Base-by-base conservation (phyloP, 371 early-diverging fungal genomes). In the Mortierella sp. region DNA sequence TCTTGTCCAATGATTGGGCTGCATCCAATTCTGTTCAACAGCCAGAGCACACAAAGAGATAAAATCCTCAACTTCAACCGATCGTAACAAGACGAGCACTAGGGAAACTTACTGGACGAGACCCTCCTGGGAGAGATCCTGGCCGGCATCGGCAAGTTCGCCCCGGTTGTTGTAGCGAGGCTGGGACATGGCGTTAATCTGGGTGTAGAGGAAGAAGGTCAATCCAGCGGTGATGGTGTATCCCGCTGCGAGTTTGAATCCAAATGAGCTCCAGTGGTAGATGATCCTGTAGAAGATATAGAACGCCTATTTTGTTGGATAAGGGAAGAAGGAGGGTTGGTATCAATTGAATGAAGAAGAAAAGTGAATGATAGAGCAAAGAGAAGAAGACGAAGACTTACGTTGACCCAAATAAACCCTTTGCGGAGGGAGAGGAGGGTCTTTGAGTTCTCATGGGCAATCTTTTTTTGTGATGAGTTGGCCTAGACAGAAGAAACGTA, bases 401-500 rank as follows among this genome's bases (percentile, higher is more conserved):
- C 93, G 91, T 96, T 95, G 71, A 96, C 91, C 70, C 88, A 85
- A 55, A 93, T 72, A 76, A 93, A 91, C 18, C 92, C 93, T 58
- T 89, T 92, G 65, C 90, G 90, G 35, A 96, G 90, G 63, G 93
- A 87, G 12, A 89, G 84, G 48, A 96, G 82, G 4, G 90, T 93
- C 75, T 90, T 88, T 58, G 89, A 88, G 84, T 96, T 96, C 46
- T 92, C 89, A 75, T 91, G 90, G 8, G 93, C 93, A 63, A 94
- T 93, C 81, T 93, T 94, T 80, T 96, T 96, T 16, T 93, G 93
- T 4, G 96, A 95, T 71, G 93, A 91, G 87, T 95, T 95, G 70
- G 96, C 96, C 96, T 95, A 89, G 7, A 71, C 14, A 10, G 16
- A 14, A 2, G 24, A 16, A 68, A 24, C 41, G 41, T 14, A 10